phyloP scores from a whole-genome alignment of 495 filamentous ascomycete species.

The Podospora australis region DNA sequence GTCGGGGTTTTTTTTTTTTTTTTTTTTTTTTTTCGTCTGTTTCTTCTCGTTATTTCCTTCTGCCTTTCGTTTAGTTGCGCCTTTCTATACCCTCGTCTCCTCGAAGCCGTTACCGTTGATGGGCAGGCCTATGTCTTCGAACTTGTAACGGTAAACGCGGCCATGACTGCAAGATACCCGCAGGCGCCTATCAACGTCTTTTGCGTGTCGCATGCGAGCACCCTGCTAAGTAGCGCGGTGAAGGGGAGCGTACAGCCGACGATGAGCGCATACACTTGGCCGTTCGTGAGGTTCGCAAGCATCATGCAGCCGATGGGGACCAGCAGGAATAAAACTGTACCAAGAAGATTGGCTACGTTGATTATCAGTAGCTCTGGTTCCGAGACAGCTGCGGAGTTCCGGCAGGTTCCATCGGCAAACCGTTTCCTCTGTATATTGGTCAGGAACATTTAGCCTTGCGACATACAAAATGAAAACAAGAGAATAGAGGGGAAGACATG shows the following conservation, averaged over 20 bases:
- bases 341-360: too few relatives aligned
- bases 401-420: too few relatives aligned
- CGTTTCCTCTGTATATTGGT: too few relatives aligned
- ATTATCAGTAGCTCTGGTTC: too few relatives aligned
- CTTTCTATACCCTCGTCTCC: too few relatives aligned
- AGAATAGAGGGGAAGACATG: too few relatives aligned
- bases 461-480: too few relatives aligned
- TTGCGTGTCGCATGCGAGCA: background rate
- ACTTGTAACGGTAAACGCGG: background rate
- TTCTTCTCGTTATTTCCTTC: background rate
- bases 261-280: slow-evolving; percentile 2
- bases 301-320: slow-evolving; percentile 2
- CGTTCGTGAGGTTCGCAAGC: background rate
- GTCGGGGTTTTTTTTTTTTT: background rate
- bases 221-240: background rate
- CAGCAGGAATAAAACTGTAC: background rate
- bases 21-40: background rate
- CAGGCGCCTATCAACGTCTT: background rate
- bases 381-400: too few relatives aligned
- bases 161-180: background rate
- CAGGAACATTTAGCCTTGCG: too few relatives aligned
- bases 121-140: too few relatives aligned
- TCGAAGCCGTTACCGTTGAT: too few relatives aligned
- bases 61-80: background rate
- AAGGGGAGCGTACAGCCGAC: slow-evolving; percentile 4